Conservation (phyloP, 331 rosid species). For the Malus hybrid region DNA sequence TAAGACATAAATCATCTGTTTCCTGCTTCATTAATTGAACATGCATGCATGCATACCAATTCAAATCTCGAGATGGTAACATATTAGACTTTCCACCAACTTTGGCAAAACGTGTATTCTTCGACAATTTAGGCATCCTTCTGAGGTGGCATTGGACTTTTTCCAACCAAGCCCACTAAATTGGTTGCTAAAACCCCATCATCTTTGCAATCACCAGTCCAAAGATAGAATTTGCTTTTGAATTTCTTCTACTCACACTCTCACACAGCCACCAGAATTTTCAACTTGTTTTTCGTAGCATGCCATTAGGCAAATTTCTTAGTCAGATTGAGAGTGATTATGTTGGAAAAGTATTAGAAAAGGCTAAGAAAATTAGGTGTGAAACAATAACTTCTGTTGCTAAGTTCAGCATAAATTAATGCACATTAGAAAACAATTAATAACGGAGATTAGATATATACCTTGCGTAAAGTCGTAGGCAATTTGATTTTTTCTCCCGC, state of each 20-base stretch:
- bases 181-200: not conserved
- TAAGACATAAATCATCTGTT: too few relatives aligned
- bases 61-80: too few relatives aligned
- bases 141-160: not conserved
- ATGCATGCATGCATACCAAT: not conserved
- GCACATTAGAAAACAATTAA: constrained; percentile 9
- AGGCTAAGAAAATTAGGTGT: not conserved
- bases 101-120: not conserved
- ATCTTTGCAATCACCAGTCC: not conserved
- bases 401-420: not conserved
- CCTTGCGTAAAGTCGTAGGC: not conserved
- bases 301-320: not conserved
- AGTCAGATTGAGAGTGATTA: not conserved
- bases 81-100: not conserved
- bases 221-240: not conserved
- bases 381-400: not conserved
- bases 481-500: too few relatives aligned
- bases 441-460: not conserved
- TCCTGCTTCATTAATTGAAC: not conserved
- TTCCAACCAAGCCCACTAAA: not conserved
- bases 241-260: not conserved
- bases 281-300: not conserved
- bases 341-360: not conserved
- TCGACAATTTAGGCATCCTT: not conserved
- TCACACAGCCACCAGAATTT: constrained; percentile 1